These are phyloP conservation scores for Syzygium grande DNA, from an alignment of 345 rosid species.

Conservation along the genomic window DNA sequence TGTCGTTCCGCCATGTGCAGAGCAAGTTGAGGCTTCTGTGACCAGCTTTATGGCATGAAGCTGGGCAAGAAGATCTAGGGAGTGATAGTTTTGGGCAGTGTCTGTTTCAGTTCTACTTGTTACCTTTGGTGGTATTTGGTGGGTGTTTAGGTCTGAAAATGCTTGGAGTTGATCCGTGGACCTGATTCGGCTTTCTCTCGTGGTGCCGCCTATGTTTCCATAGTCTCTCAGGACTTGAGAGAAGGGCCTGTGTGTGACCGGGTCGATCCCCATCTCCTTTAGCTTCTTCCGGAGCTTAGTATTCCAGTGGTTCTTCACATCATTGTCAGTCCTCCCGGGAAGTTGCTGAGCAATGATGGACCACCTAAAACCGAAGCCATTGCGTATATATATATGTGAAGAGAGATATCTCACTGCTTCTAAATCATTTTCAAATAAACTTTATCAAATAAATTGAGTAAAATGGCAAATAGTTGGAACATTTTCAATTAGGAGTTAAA, in stretches of 20 bases:
- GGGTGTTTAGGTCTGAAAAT: background rate
- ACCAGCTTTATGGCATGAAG: conserved; percentile 67
- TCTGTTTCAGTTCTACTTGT: background rate
- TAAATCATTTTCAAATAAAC: background rate
- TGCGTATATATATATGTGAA: background rate
- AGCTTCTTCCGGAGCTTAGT: conserved; percentile 84
- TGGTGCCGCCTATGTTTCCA: conserved; percentile 63
- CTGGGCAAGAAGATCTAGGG: conserved; percentile 63
- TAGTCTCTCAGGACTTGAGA: conserved; percentile 85
- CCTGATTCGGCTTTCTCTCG: conserved; percentile 32
- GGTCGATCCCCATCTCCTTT: conserved; percentile 91
- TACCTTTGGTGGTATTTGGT: background rate
- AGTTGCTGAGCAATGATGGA: conserved; percentile 85
- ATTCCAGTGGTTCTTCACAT: conserved; percentile 94
- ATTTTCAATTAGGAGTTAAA: background rate
- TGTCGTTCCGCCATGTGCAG: conserved; percentile 9
- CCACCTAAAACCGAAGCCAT: conserved; percentile 39
- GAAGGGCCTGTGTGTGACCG: conserved; percentile 83
- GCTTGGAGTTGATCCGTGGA: conserved; percentile 12
- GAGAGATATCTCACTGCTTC: background rate
- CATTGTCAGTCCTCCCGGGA: conserved; percentile 91
- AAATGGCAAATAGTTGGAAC: background rate
- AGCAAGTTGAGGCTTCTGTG: conserved; percentile 38
- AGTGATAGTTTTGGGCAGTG: conserved; percentile 1
- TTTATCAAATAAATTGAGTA: background rate